These are phyloP conservation scores for Trichoderma atrobrunneum DNA, from an alignment of 2,329 filamentous ascomycete species.

Conservation along the genomic window DNA sequence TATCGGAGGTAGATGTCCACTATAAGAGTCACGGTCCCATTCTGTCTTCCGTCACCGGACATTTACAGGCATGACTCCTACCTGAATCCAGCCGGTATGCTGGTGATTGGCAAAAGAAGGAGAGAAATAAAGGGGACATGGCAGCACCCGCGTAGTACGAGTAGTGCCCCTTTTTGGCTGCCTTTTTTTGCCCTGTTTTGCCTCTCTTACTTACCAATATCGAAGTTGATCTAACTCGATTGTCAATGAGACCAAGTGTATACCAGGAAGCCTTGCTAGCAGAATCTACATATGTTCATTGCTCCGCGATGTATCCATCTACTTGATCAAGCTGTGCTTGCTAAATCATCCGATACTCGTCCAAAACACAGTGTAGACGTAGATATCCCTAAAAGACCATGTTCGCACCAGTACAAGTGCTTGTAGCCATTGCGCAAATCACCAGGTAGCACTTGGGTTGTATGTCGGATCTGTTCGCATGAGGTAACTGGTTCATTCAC, in stretches of 20 bases:
- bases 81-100: not conserved
- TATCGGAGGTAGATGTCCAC: not conserved
- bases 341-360: not conserved
- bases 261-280: too few species aligned
- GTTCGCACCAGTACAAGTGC: too few species aligned
- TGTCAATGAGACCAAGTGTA: too few species aligned
- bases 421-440: too few species aligned
- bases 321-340: not conserved
- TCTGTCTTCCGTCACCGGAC: too few species aligned
- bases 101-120: not conserved
- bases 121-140: not conserved
- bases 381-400: not conserved
- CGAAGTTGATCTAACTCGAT: not conserved
- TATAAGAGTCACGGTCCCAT: not conserved
- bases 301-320: too few species aligned
- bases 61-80: not conserved
- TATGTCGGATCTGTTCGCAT: too few species aligned
- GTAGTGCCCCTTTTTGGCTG: not conserved
- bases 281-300: too few species aligned
- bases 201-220: not conserved
- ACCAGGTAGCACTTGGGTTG: too few species aligned
- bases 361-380: not conserved
- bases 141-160: rapidly evolving
- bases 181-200: not conserved
- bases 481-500: too few species aligned